Evolutionary conservation across 2,329 filamentous ascomycete species (phyloP), one percentile per base, ranked within the genome.

Genomic region (Cercospora beticola): DNA sequence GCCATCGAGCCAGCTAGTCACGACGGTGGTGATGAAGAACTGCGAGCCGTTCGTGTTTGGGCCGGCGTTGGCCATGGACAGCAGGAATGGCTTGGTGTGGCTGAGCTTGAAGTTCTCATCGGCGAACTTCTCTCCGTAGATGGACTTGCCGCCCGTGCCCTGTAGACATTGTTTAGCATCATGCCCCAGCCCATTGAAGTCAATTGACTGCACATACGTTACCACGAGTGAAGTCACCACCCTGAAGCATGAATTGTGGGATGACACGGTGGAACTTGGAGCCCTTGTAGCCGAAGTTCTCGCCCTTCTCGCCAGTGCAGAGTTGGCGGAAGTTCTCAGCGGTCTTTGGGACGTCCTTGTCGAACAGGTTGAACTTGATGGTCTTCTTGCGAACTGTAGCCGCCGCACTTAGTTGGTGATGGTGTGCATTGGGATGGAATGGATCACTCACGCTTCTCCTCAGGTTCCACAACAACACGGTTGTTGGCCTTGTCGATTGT

Each of bases 191-290:
- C 28, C 26, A 30, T 18, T n/a, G 26, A 5, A 18, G 1, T 21
- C 7, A 16, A 14, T 5, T 31, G 21, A 58, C 9, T 62, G 23
- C 40, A 69, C 92, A 82, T 86, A 97, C 93, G 81, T 98, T 94
- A 79, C 93, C 94, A 70, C 88, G 90, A 66, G 94, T 99, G 81
- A 99, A 99, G 82, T 98, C 95, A 83, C 95, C 94, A 79, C 95
- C 94, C 85, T 97, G 92, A 78, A 97, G 94, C 94, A 99, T 98
- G 83, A 99, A 99, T 77, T 93, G 88, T 85, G 97, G 97, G 84
- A 99, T 99, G 73, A 99, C 92, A 68, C 94, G 92, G 86, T 99
- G 94, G 86, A 99, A 98, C 78, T 86, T 86, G 73, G 92, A 96
- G 75, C 93, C 93, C 59, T 88, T 82, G 80, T 93, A 93, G 75